phyloP scores from a whole-genome alignment of 257 asterid genomes.

The Fraxinus pennsylvanica region DNA sequence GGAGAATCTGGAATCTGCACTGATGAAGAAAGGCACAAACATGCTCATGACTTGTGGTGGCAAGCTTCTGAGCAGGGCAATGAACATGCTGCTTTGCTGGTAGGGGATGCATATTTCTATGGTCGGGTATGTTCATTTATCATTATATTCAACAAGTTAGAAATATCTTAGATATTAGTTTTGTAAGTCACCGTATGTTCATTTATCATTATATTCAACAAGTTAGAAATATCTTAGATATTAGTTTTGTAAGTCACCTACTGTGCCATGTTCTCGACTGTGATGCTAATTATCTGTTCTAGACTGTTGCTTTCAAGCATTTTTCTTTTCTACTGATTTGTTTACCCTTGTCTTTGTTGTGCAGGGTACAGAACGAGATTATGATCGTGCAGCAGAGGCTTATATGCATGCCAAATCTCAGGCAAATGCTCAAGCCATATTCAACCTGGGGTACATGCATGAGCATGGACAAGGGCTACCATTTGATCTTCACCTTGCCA shows the following conservation, averaged over 20 bases:
- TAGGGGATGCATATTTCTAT: constrained; percentile 98
- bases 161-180: background rate
- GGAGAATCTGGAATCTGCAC: constrained; percentile 92
- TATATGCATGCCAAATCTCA: constrained; percentile 98
- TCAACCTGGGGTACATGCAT: constrained; percentile 98
- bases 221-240: background rate
- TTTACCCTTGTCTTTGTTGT: constrained; percentile 20
- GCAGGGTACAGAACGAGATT: constrained; percentile 94
- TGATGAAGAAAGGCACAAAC: constrained; percentile 91
- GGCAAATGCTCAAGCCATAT: constrained; percentile 96
- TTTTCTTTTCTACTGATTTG: constrained; percentile 5
- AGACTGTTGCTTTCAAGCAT: background rate
- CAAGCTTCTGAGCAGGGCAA: constrained; percentile 99
- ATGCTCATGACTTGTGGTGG: constrained; percentile 96
- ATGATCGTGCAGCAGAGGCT: constrained; percentile 97
- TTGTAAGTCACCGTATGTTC: background rate
- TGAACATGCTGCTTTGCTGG: constrained; percentile 95
- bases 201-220: background rate
- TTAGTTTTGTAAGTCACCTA: background rate
- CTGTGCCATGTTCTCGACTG: background rate
- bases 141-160: background rate
- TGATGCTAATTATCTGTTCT: background rate
- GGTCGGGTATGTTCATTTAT: constrained; percentile 79
- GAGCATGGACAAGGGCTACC: constrained; percentile 98
- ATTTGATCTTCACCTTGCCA: constrained; percentile 93